phyloP scores from a whole-genome alignment of 2,329 filamentous ascomycete species.

The Aspergillus alliaceus region DNA sequence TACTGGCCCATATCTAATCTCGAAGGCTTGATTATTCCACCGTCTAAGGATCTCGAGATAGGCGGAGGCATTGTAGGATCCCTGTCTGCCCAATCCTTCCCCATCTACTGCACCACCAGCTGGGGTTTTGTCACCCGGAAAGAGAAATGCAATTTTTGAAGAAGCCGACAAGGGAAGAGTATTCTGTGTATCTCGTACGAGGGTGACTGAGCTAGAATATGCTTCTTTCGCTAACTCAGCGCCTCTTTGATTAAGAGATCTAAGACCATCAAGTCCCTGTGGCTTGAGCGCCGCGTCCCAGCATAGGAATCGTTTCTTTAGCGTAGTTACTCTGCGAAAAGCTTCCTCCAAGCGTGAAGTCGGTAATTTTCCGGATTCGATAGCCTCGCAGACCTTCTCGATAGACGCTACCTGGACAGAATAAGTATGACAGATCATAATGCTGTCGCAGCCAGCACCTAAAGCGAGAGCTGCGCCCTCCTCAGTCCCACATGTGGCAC shows the following conservation, averaged over 20 bases:
- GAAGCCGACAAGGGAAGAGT: conserved; percentile 31
- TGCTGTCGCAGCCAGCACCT: conserved; percentile 45
- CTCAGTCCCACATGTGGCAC: conserved; percentile 42
- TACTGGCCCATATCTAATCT: conserved; percentile 35
- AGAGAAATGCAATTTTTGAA: conserved; percentile 38
- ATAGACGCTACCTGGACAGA: conserved; percentile 43
- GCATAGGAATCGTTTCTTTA: conserved; percentile 39
- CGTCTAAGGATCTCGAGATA: conserved; percentile 35
- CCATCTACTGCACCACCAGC: conserved; percentile 41
- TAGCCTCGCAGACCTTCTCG: conserved; percentile 37
- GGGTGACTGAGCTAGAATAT: conserved; percentile 42
- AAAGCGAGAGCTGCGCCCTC: conserved; percentile 43
- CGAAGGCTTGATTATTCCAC: conserved; percentile 25
- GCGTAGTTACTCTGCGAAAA: conserved; percentile 30
- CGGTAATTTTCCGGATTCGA: conserved; percentile 36
- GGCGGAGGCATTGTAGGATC: conserved; percentile 29
- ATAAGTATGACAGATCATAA: conserved; percentile 49
- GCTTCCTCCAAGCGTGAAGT: conserved; percentile 35
- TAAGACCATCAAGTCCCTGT: conserved; percentile 17
- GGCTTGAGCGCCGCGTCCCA: conserved; percentile 31
- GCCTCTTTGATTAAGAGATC: conserved; percentile 25
- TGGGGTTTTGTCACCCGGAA: conserved; percentile 35
- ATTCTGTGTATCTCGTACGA: conserved; percentile 35
- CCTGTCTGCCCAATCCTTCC: conserved; percentile 35
- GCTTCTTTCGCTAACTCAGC: conserved; percentile 31